Evolutionary conservation across 1,284 basidiomycete species (phyloP).

Genomic region (Calocybe gambosa): DNA sequence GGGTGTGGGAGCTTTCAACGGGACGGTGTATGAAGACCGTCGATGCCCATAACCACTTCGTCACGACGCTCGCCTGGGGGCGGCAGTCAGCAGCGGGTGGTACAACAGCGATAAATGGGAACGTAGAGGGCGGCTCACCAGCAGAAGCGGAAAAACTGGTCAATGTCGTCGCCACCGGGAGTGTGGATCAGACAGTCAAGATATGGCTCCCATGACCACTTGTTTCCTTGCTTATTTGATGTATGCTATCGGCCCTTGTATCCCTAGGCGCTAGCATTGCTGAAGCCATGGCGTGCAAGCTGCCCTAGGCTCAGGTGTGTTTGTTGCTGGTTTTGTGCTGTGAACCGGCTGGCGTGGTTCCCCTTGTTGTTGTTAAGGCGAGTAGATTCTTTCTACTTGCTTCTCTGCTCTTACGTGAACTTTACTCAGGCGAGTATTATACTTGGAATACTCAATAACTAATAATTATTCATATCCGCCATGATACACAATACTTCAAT

Average conservation of each 20-base stretch:
- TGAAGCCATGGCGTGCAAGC: slow-evolving; percentile 1
- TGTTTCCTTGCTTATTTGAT: neutral
- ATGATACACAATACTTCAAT: slow-evolving; percentile 10
- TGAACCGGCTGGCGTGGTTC: slow-evolving; percentile 6
- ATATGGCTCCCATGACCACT: slow-evolving; percentile 48
- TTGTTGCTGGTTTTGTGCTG: slow-evolving; percentile 9
- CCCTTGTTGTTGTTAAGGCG: neutral
- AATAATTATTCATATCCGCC: slow-evolving; percentile 13
- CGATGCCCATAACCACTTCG: slow-evolving; percentile 84
- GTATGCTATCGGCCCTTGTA: neutral
- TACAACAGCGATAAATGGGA: slow-evolving; percentile 23
- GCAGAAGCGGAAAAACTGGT: slow-evolving; percentile 51
- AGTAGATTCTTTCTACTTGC: neutral
- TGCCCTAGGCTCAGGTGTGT: slow-evolving; percentile 8
- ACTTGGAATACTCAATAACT: slow-evolving; percentile 14
- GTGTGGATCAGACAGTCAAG: slow-evolving; percentile 69
- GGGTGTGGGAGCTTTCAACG: slow-evolving; percentile 82
- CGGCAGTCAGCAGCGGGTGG: slow-evolving; percentile 38
- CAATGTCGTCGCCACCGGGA: slow-evolving; percentile 79
- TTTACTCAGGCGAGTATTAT: slow-evolving; percentile 12
- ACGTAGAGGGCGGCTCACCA: slow-evolving; percentile 30
- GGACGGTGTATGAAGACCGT: slow-evolving; percentile 79
- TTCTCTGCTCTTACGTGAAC: neutral
- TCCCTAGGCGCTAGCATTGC: neutral
- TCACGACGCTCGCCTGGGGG: slow-evolving; percentile 80